Percentiles rank a stretch among this genome's conserved stretches.
phyloP scores from a whole-genome alignment of 371 early-diverging fungal species.

The Nematocida parisii region DNA sequence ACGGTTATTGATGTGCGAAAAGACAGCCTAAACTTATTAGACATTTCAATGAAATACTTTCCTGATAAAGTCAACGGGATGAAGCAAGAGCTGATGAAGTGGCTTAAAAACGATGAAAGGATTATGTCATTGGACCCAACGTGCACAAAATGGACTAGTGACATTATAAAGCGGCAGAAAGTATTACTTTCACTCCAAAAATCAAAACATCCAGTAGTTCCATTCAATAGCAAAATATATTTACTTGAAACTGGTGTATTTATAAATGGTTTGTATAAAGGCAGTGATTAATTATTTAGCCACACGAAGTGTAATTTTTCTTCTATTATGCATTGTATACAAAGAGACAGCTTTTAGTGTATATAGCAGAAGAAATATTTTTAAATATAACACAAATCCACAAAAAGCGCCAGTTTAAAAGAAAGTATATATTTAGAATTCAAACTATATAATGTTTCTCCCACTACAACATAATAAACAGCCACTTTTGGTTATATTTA shows the following conservation, averaged over 20 bases:
- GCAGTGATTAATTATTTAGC: not conserved
- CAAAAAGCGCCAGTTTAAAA: too few species aligned
- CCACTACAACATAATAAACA: too few species aligned
- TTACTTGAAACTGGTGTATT: not conserved
- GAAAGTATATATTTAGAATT: too few species aligned
- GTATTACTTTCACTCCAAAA: constrained; percentile 19
- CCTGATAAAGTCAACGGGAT: constrained; percentile 20
- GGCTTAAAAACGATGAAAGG: constrained; percentile 47
- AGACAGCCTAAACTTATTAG: constrained; percentile 36
- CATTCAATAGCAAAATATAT: constrained; percentile 18
- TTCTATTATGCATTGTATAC: too few species aligned
- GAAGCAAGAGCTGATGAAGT: constrained; percentile 19
- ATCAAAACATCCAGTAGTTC: not conserved
- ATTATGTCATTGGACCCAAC: constrained; percentile 34
- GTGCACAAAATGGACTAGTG: constrained; percentile 24
- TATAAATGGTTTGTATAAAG: constrained; percentile 12
- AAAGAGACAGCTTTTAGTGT: too few species aligned
- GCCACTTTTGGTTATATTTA: too few species aligned
- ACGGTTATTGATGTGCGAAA: constrained; percentile 29
- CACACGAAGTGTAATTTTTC: too few species aligned
- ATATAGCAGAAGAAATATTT: too few species aligned
- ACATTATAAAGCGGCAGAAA: constrained; percentile 17
- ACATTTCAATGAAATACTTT: constrained; percentile 39
- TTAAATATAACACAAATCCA: too few species aligned
- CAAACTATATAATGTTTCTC: too few species aligned